Conservation (phyloP, 768 basidiomycete genomes). For the Atractiella rhizophila region DNA sequence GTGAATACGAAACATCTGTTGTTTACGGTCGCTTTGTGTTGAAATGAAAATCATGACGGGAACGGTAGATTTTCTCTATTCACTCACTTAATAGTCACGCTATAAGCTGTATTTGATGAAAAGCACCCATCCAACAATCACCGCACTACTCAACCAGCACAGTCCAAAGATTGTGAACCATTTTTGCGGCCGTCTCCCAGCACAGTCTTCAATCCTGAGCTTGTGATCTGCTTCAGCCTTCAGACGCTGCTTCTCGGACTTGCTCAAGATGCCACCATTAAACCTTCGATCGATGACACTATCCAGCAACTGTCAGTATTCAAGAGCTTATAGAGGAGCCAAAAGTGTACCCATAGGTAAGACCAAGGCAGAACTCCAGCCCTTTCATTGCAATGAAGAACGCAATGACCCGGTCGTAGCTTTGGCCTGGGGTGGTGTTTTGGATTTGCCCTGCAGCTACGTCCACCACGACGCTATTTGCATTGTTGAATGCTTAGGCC, state of each 20-base stretch:
- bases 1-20: too few relatives aligned
- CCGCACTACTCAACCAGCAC: background rate
- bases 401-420: conserved; percentile 1
- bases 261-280: background rate
- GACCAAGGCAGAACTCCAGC: conserved; percentile 2
- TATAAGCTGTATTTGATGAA: background rate
- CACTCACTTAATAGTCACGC: background rate
- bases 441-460: background rate
- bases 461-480: conserved; percentile 1
- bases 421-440: background rate
- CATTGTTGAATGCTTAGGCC: conserved; percentile 4
- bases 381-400: conserved; percentile 2
- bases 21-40: too few relatives aligned
- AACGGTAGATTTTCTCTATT: too few relatives aligned
- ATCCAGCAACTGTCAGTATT: background rate
- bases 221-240: background rate
- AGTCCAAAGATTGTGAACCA: background rate
- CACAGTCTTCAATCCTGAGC: background rate
- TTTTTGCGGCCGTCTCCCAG: background rate
- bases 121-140: conserved; percentile 2
- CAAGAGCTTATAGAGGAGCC: background rate
- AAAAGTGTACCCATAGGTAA: background rate
- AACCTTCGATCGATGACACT: background rate
- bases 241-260: background rate
- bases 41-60: too few relatives aligned